Percentiles rank a stretch among this genome's conserved stretches.
These are phyloP conservation scores for Esteya vermicola DNA, from an alignment of 2,329 filamentous ascomycete genomes.

Conservation along the genomic window DNA sequence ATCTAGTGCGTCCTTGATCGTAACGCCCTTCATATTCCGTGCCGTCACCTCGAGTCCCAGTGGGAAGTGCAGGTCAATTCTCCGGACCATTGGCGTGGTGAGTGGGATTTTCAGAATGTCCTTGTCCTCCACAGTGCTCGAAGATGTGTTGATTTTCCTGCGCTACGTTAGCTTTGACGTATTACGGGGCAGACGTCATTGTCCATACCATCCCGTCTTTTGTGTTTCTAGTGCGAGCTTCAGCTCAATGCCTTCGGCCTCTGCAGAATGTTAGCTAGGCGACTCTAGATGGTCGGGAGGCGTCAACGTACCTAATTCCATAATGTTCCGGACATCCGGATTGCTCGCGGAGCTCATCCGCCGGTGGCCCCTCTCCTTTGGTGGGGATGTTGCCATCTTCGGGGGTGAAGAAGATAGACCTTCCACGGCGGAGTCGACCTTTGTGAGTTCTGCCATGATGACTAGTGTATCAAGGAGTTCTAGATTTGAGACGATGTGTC, in stretches of 20 bases:
- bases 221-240: conserved; percentile 71
- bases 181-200: background rate
- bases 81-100: conserved; percentile 73
- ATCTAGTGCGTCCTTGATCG: conserved; percentile 91
- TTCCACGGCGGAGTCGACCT: conserved; percentile 85
- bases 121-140: conserved; percentile 64
- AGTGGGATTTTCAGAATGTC: conserved; percentile 71
- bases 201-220: conserved; percentile 67
- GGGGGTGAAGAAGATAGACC: conserved; percentile 56
- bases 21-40: conserved; percentile 85
- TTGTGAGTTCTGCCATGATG: conserved; percentile 50
- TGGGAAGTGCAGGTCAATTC: conserved; percentile 86
- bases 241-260: conserved; percentile 58
- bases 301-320: conserved; percentile 58
- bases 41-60: conserved; percentile 77
- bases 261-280: conserved; percentile 27
- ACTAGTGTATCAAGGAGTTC: background rate
- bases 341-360: conserved; percentile 42
- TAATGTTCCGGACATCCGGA: conserved; percentile 66
- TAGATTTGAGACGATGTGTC: background rate
- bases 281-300: background rate
- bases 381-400: conserved; percentile 51
- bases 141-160: conserved; percentile 91
- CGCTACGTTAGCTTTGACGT: too few relatives aligned
- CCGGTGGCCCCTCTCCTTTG: conserved; percentile 44